Evolutionary conservation across 306 rosid genomes (phyloP), one percentile per base, ranked within the genome.

Genomic region (Spatholobus suberectus): DNA sequence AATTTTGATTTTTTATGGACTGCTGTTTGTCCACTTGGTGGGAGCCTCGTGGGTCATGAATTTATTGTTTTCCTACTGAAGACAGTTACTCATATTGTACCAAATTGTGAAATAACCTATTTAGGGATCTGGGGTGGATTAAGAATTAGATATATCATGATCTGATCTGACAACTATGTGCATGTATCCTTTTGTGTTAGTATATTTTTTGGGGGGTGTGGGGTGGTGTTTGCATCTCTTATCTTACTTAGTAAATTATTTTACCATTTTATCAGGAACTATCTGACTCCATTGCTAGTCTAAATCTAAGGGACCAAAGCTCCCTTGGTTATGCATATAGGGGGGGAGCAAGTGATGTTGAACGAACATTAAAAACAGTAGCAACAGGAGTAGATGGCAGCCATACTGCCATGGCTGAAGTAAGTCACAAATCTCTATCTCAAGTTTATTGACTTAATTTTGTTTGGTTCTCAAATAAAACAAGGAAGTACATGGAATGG

Each of bases 301-400:
- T 73, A 46, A 83, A 80, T 82, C 83, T 78, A 86, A 83, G 67
- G 82, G 92, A 85, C 69, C 88, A 78, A 74, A 79, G 78, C 70
- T 81, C 94, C 46, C 80, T 29, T 69, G 90, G 82, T 78, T 86
- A 88, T 70, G 87, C 61, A 55, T 75, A 87, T 77, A 83, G 88
- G 83, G 90, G 89, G 49, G 89, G 69, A 78, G 92, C 85, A 77
- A 78, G 59, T 79, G 94, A 91, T 81, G 85, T 83, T 32, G 98
- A 92, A 79, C 88, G 92, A 38, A 90, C 90, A 62, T 87, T 92
- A 62, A 95, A 82, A 87, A 93, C 49, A 88, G 88, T 93, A 47
- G 46, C 81, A 49, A 78, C 95, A 34, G 69, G 74, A 72, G 88
- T 83, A 63, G 90, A 59, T 65, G 85, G 85, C 24, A 76, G 84